Conservation (phyloP, 495 filamentous ascomycete genomes). For the Ramalina intermedia region DNA sequence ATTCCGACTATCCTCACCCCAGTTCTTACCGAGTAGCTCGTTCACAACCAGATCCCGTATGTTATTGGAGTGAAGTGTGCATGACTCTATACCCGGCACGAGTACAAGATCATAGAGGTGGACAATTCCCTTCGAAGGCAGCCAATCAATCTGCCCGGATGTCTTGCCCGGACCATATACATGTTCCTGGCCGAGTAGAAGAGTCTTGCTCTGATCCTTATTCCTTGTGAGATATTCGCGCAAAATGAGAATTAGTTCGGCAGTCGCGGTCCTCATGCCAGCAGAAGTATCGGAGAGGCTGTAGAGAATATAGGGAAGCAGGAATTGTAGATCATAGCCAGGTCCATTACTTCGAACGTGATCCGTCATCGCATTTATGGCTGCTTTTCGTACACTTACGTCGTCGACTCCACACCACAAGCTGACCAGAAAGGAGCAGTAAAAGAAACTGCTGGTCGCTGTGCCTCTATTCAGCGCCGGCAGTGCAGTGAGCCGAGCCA, state of each 20-base stretch:
- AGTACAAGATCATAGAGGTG: conserved; percentile 50
- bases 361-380: conserved; percentile 44
- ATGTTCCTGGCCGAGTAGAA: conserved; percentile 35
- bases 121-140: conserved; percentile 39
- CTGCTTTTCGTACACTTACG: conserved; percentile 47
- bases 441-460: conserved; percentile 45
- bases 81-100: conserved; percentile 65
- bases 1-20: conserved; percentile 23
- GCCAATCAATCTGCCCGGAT: conserved; percentile 37
- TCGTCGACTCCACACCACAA: conserved; percentile 62
- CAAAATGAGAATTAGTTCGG: conserved; percentile 37
- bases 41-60: conserved; percentile 44
- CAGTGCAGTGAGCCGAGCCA: conserved; percentile 39
- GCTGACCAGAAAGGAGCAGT: conserved; percentile 60
- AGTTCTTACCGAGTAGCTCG: conserved; percentile 33
- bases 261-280: conserved; percentile 60
- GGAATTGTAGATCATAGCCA: conserved; percentile 54
- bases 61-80: conserved; percentile 55
- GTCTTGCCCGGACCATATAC: conserved; percentile 42
- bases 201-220: conserved; percentile 16
- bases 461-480: conserved; percentile 41
- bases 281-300: conserved; percentile 60
- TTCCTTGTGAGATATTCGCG: conserved; percentile 20
- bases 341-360: conserved; percentile 33
- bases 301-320: conserved; percentile 61